Evolutionary conservation across 768 basidiomycete genomes (phyloP), one percentile per base, ranked within the genome.

Genomic region (Tephrocybe rancida): DNA sequence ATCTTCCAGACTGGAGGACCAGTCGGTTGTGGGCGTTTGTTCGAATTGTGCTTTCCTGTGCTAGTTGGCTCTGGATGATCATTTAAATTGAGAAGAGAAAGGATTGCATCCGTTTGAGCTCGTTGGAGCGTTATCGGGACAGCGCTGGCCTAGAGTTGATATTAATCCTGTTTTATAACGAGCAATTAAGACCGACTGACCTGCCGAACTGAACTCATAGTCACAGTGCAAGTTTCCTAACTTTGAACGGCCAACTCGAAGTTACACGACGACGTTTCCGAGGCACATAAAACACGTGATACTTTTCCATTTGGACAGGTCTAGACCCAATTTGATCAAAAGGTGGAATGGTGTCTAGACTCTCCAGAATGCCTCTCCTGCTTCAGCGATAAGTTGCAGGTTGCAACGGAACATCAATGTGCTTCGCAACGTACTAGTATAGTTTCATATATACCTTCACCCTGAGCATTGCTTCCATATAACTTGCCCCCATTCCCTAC

Each of bases 1-100:
- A 98, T 87, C 71, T 99, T 99, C 96, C 97, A 99, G 4, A 97
- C 86, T 5, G 93, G 85, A 26, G 93, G 91, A 0, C 82, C 84
- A 11, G 80, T 77, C 24, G 79, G 70, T 6, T 79, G 70, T 1
- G 83, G 73, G 2, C 76, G 68, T 60, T 85, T 87, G 54, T 75
- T 67, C 9, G 80, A 67, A 13, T 67, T 60, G 16, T 74, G 65
- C 55, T 79, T 79, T 14, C 70, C 69, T 3, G 68, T 60, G 13
- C 64, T 56, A 34, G 73, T 46, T 24, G 73, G 32, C 45, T 86
- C 80, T 6, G 77, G 57, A 13, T 87, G 74, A 34, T 82, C 77
- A 67, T 94, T 93, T 61, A 98, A 83, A 68, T 92, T 95, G 59
- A 99, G 85, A 25, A 99, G 75, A 13, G 87, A 80, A 24, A 95